Evolutionary conservation across 1,139 yeast species (phyloP).

Genomic region (Candida sanyaensis): DNA sequence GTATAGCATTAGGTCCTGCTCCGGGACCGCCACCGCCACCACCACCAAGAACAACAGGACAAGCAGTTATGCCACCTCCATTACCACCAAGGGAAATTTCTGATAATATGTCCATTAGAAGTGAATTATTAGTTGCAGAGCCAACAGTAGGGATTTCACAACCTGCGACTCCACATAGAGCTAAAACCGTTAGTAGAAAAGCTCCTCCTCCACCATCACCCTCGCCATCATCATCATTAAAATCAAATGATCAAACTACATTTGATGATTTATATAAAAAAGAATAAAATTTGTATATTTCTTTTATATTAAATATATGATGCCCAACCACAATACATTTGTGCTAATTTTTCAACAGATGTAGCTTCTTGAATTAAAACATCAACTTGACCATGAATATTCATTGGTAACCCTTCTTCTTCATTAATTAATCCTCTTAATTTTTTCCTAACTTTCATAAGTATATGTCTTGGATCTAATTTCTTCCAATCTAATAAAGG

Average conservation of each 20-base stretch:
- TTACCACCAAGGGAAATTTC: conserved; percentile 6
- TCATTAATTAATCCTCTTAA: conserved; percentile 79
- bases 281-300: background rate
- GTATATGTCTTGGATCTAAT: conserved; percentile 64
- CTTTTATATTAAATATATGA: conserved; percentile 45
- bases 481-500: conserved; percentile 76
- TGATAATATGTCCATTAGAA: conserved; percentile 9
- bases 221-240: conserved; percentile 8
- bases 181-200: conserved; percentile 9
- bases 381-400: conserved; percentile 92
- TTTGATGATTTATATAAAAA: background rate
- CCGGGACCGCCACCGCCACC: no score
- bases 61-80: background rate
- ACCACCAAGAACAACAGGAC: background rate
- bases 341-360: conserved; percentile 66
- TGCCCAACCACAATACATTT: conserved; percentile 96
- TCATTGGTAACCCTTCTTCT: conserved; percentile 81
- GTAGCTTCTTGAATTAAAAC: conserved; percentile 84
- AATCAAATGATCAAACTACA: background rate
- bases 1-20: background rate
- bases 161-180: conserved; percentile 9
- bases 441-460: conserved; percentile 73
- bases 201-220: conserved; percentile 16
- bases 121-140: conserved; percentile 13
- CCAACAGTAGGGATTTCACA: conserved; percentile 17